A percentile compares a stretch with the other conserved stretches of the same genome.
Conservation (phyloP, 352 stramenopile species). For the Saprolegnia parasitica region DNA sequence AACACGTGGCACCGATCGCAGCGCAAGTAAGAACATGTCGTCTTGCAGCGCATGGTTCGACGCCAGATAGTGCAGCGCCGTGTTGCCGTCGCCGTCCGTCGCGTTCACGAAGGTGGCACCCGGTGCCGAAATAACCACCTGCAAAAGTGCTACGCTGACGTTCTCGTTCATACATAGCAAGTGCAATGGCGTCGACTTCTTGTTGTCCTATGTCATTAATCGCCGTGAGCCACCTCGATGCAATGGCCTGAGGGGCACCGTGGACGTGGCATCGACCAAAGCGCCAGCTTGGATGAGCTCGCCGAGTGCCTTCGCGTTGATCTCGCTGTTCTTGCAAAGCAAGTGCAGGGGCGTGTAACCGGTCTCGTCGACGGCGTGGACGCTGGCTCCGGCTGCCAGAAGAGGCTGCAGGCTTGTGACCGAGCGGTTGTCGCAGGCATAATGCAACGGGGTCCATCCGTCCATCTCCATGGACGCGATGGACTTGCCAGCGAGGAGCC, state of each 20-base stretch:
- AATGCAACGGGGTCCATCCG: constrained; percentile 77
- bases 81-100: constrained; percentile 62
- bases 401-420: constrained; percentile 45
- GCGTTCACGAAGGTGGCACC: constrained; percentile 36
- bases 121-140: constrained; percentile 23
- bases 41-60: constrained; percentile 47
- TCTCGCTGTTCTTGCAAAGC: constrained; percentile 59
- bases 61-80: constrained; percentile 53
- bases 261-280: constrained; percentile 38
- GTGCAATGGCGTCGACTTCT: constrained; percentile 34
- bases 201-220: constrained; percentile 29
- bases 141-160: constrained; percentile 40
- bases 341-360: constrained; percentile 69
- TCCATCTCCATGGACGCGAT: constrained; percentile 37
- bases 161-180: constrained; percentile 61
- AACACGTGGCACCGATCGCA: constrained; percentile 17
- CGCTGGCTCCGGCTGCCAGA: constrained; percentile 38
- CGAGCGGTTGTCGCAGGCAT: constrained; percentile 56
- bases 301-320: constrained; percentile 29
- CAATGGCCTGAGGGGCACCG: constrained; percentile 24
- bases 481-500: constrained; percentile 5
- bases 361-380: constrained; percentile 63
- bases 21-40: constrained; percentile 34
- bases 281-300: constrained; percentile 46
- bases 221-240: not conserved